Conservation (phyloP, 345 rosid genomes). For the Camelina sativa region DNA sequence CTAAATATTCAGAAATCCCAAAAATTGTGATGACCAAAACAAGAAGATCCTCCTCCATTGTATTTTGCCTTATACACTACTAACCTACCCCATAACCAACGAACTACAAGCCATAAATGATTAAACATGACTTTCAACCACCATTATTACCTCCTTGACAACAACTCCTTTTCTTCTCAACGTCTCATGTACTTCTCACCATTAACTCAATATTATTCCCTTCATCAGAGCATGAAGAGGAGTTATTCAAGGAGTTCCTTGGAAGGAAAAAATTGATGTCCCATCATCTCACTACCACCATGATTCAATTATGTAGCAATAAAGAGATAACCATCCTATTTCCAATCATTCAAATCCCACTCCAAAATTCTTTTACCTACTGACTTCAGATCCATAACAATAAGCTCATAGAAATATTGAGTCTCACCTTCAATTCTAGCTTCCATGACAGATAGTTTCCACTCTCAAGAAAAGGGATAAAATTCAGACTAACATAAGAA, state of each 20-base stretch:
- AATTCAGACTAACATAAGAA: slow-evolving; percentile 9
- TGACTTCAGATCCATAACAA: slow-evolving; percentile 51
- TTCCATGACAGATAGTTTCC: slow-evolving; percentile 63
- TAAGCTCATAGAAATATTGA: slow-evolving; percentile 43
- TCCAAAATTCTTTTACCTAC: slow-evolving; percentile 71
- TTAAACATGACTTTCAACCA: slow-evolving; percentile 10
- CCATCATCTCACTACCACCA: too few relatives aligned
- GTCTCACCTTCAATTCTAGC: slow-evolving; percentile 71
- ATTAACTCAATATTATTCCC: slow-evolving; percentile 58
- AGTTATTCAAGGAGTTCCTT: slow-evolving; percentile 56
- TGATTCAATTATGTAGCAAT: too few relatives aligned
- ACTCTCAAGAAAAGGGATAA: slow-evolving; percentile 22
- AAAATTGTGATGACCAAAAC: too few relatives aligned
- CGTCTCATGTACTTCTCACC: slow-evolving; percentile 44
- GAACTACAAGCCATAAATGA: too few relatives aligned
- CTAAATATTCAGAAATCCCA: too few relatives aligned
- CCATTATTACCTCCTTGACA: slow-evolving; percentile 59
- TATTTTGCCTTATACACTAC: too few relatives aligned
- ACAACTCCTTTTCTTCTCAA: slow-evolving; percentile 70
- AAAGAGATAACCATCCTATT: slow-evolving; percentile 80
- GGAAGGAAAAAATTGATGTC: too few relatives aligned
- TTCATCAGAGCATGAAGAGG: slow-evolving; percentile 86
- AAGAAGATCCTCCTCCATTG: too few relatives aligned
- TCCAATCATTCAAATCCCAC: slow-evolving; percentile 97
- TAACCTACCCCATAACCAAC: too few relatives aligned